Conservation (phyloP, 176 grass and related monocot genomes). For the Carex myosuroides region DNA sequence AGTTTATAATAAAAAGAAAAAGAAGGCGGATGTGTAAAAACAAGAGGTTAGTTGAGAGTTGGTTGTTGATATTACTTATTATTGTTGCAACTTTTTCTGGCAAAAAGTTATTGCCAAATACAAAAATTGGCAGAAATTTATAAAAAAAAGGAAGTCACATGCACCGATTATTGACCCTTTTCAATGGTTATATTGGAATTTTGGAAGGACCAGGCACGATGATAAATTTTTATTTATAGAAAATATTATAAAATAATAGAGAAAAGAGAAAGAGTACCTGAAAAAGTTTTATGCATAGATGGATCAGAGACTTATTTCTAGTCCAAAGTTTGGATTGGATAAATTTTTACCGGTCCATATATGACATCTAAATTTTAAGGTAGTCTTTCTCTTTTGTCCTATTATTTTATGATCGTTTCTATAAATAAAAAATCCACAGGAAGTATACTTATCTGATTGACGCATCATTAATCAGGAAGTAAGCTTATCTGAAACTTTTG, state of each 20-base stretch:
- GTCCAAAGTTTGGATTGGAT: too few relatives aligned
- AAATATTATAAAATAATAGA: too few relatives aligned
- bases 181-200: neutral
- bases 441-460: neutral
- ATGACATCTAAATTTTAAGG: too few relatives aligned
- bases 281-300: too few relatives aligned
- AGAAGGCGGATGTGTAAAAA: neutral
- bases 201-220: neutral
- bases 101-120: neutral
- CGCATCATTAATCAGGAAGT: neutral
- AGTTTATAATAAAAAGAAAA: neutral
- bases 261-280: too few relatives aligned
- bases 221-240: too few relatives aligned
- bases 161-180: neutral
- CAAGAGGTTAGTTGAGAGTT: neutral
- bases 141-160: neutral
- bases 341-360: too few relatives aligned
- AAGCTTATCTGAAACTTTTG: neutral
- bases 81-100: neutral
- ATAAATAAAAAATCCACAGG: too few relatives aligned
- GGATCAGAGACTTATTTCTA: too few relatives aligned
- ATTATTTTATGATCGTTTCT: too few relatives aligned
- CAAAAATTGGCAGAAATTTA: neutral
- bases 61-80: neutral
- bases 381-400: too few relatives aligned